Conservation (phyloP, 83 land plant genomes). For the Thuja plicata region DNA sequence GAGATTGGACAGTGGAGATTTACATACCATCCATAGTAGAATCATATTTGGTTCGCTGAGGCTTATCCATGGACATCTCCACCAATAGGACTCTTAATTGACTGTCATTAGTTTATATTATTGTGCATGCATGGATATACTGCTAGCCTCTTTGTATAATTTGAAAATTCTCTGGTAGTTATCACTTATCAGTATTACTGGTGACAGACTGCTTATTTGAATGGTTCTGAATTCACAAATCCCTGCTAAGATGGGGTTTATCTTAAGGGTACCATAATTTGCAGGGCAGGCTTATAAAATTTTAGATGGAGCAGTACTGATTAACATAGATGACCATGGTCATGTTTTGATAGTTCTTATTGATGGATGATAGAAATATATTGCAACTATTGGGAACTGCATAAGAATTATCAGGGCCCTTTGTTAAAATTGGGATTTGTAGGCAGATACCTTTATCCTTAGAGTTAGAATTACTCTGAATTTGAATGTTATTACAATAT, state of each 20-base stretch:
- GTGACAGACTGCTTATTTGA: background rate
- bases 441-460: background rate
- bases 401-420: too few relatives aligned
- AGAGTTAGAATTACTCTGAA: background rate
- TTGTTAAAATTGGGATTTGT: background rate
- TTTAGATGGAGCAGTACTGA: background rate
- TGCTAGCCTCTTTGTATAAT: background rate
- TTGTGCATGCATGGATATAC: background rate
- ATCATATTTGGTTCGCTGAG: background rate
- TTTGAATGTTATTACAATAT: background rate
- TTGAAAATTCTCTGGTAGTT: background rate
- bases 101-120: background rate
- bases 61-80: background rate
- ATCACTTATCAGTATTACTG: background rate
- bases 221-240: background rate
- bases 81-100: background rate
- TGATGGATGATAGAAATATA: background rate
- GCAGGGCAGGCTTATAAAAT: background rate
- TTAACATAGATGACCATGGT: background rate
- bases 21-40: background rate
- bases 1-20: background rate
- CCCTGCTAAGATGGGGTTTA: background rate
- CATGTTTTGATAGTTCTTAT: background rate
- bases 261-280: background rate
- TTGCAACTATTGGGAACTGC: background rate